Percentiles rank a stretch among this genome's conserved stretches.
These are phyloP conservation scores for Carallia brachiata DNA, from an alignment of 345 rosid species.

Conservation along the genomic window DNA sequence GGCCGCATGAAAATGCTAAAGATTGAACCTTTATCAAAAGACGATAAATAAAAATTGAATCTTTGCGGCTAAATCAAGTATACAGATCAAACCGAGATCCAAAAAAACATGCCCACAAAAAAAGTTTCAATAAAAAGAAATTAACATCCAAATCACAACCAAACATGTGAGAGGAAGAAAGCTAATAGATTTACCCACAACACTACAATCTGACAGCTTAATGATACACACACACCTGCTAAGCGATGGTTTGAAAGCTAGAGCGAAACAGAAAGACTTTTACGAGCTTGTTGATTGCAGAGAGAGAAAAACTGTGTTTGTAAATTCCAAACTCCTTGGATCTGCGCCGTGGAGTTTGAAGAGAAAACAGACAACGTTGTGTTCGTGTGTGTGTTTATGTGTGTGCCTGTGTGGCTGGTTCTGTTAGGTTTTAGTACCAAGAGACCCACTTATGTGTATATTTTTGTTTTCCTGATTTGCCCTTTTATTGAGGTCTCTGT, in stretches of 20 bases:
- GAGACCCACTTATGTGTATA: too few relatives aligned
- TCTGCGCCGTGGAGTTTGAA: slow-evolving; percentile 78
- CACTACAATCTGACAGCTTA: not conserved
- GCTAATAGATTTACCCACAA: not conserved
- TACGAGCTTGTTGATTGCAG: not conserved
- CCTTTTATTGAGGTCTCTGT: too few relatives aligned
- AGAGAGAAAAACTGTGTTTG: slow-evolving; percentile 31
- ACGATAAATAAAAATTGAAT: slow-evolving; percentile 1
- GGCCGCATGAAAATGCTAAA: not conserved
- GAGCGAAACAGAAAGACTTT: not conserved
- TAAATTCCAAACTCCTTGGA: slow-evolving; percentile 76
- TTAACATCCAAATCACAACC: not conserved
- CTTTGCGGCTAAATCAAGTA: not conserved
- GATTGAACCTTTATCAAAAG: not conserved
- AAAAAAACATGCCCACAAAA: not conserved
- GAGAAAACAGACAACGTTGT: not conserved
- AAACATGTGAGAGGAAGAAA: not conserved
- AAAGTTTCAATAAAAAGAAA: not conserved
- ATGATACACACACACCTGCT: slow-evolving; percentile 19
- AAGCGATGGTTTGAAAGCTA: slow-evolving; percentile 4
- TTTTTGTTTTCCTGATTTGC: too few relatives aligned
- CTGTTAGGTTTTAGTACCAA: too few relatives aligned
- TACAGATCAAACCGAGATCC: slow-evolving; percentile 32
- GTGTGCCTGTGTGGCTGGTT: too few relatives aligned
- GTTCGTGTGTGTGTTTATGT: not conserved